Conservation (phyloP, 2,329 filamentous ascomycete species). For the Fusarium sp. region DNA sequence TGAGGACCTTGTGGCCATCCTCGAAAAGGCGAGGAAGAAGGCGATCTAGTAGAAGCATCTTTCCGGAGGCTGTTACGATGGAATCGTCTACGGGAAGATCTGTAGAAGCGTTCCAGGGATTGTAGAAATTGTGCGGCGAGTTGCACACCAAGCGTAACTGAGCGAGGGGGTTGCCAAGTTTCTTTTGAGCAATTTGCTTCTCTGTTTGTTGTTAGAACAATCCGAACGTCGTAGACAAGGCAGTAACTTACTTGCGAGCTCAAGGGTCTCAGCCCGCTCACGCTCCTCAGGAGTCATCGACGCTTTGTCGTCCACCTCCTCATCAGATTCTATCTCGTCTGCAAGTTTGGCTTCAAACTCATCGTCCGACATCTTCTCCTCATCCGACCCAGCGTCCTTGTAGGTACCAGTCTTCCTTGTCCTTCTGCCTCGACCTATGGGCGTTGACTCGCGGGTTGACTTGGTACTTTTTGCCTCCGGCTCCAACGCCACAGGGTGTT, state of each 20-base stretch:
- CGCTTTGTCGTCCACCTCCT: conserved; percentile 48
- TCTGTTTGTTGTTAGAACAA: conserved; percentile 59
- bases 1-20: conserved; percentile 86
- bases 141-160: conserved; percentile 94
- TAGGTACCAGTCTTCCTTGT: conserved; percentile 62
- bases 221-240: too few species aligned
- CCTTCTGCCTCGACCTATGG: conserved; percentile 65
- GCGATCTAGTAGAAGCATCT: conserved; percentile 93
- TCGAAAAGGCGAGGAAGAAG: conserved; percentile 80
- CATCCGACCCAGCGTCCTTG: conserved; percentile 67
- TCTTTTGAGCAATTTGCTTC: conserved; percentile 89
- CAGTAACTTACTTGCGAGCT: conserved; percentile 75
- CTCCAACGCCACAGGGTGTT: conserved; percentile 45
- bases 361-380: conserved; percentile 78
- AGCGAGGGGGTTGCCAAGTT: conserved; percentile 91
- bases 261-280: conserved; percentile 73
- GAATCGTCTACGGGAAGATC: conserved; percentile 77
- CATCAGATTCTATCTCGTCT: conserved; percentile 63
- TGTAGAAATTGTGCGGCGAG: conserved; percentile 95
- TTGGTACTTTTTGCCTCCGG: conserved; percentile 74
- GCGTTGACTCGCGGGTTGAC: conserved; percentile 80
- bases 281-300: conserved; percentile 67
- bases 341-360: conserved; percentile 85
- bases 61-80: conserved; percentile 88
- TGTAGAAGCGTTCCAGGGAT: conserved; percentile 77